These are phyloP conservation scores for Aureobasidium leucospermi DNA, from an alignment of 2,329 filamentous ascomycete genomes.

Conservation along the genomic window DNA sequence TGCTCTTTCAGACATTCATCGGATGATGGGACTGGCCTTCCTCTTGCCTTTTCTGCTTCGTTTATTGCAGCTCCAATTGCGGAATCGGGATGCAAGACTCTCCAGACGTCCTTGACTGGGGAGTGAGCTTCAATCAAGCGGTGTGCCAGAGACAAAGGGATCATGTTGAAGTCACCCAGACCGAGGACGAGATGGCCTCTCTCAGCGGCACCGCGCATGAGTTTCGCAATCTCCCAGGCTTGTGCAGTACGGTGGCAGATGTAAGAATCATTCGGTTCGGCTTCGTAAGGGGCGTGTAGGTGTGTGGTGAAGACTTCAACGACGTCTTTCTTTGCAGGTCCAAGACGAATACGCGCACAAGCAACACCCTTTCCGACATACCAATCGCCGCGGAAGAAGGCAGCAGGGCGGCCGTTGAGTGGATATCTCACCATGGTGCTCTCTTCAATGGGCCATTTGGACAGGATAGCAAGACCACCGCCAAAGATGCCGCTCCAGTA, in stretches of 20 bases:
- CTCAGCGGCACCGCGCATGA: conserved; percentile 74
- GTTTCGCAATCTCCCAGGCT: conserved; percentile 88
- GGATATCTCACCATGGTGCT: conserved; percentile 79
- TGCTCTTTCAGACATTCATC: conserved; percentile 72
- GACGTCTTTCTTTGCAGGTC: conserved; percentile 55
- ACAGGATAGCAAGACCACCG: conserved; percentile 80
- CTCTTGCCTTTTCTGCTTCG: conserved; percentile 56
- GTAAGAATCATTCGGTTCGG: conserved; percentile 73
- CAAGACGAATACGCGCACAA: conserved; percentile 69
- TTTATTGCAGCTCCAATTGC: conserved; percentile 68
- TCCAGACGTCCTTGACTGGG: conserved; percentile 77
- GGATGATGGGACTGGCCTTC: conserved; percentile 63
- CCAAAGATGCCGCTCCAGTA: conserved; percentile 87
- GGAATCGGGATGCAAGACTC: conserved; percentile 72
- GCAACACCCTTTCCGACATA: conserved; percentile 93
- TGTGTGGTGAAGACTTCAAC: conserved; percentile 92
- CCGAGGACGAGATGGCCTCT: conserved; percentile 77
- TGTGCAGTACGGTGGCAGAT: conserved; percentile 84
- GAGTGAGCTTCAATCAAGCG: conserved; percentile 71
- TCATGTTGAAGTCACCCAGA: conserved; percentile 93
- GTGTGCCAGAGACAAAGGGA: conserved; percentile 79
- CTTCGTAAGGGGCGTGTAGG: conserved; percentile 82
- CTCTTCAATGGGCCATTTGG: conserved; percentile 86
- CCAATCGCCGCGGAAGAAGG: conserved; percentile 93
- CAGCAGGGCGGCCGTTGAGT: conserved; percentile 87